These are phyloP conservation scores for Stagonosporopsis tanaceti DNA, from an alignment of 2,329 filamentous ascomycete genomes.

Conservation along the genomic window DNA sequence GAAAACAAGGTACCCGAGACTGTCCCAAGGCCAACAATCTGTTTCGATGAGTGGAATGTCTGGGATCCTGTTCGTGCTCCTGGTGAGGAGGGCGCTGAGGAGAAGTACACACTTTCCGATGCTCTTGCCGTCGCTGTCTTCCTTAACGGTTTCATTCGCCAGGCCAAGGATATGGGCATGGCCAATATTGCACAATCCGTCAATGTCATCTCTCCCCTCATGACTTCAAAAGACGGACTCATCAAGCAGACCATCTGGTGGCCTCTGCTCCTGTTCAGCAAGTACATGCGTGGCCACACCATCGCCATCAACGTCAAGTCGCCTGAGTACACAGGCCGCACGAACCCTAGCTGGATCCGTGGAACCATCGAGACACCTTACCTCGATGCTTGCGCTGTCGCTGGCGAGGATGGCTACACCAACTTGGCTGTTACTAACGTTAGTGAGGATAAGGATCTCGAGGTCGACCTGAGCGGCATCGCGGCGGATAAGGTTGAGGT, in stretches of 20 bases:
- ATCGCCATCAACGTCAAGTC: constrained; percentile 71
- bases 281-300: constrained; percentile 77
- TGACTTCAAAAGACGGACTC: constrained; percentile 71
- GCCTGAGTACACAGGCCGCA: constrained; percentile 71
- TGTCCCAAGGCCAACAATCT: constrained; percentile 73
- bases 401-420: constrained; percentile 67
- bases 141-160: constrained; percentile 79
- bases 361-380: constrained; percentile 73
- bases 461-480: constrained; percentile 67
- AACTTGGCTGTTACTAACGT: constrained; percentile 79
- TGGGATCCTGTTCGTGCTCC: constrained; percentile 78
- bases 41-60: constrained; percentile 87
- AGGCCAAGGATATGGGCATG: constrained; percentile 76
- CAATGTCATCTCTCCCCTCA: constrained; percentile 79
- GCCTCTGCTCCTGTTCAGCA: constrained; percentile 73
- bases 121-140: constrained; percentile 77
- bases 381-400: constrained; percentile 71
- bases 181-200: constrained; percentile 80
- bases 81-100: constrained; percentile 75
- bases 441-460: constrained; percentile 65
- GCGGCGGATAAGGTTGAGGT: constrained; percentile 60
- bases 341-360: constrained; percentile 70
- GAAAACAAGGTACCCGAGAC: constrained; percentile 68
- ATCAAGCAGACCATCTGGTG: constrained; percentile 79
- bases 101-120: constrained; percentile 74